phyloP scores from a whole-genome alignment of 768 basidiomycete species.

The Russula sp. region DNA sequence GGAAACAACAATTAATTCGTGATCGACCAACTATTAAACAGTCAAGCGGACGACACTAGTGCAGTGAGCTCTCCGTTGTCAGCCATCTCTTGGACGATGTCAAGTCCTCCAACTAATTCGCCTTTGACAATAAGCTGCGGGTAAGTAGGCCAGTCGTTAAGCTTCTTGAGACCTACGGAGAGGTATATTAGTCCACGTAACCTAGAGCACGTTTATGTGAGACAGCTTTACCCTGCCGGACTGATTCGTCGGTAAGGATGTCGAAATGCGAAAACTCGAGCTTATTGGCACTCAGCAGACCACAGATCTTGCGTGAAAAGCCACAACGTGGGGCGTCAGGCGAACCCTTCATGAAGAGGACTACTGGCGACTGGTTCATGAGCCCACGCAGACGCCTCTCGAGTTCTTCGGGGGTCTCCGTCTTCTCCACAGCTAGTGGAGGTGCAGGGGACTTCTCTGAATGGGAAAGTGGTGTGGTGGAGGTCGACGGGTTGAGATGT shows the following conservation, averaged over 20 bases:
- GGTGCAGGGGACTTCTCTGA: constrained; percentile 37
- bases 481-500: constrained; percentile 35
- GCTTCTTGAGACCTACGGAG: constrained; percentile 42
- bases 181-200: neutral
- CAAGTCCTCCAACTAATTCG: constrained; percentile 91
- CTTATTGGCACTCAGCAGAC: constrained; percentile 39
- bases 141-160: constrained; percentile 60
- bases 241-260: constrained; percentile 50
- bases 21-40: neutral
- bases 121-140: constrained; percentile 74
- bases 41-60: constrained; percentile 19
- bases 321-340: constrained; percentile 56
- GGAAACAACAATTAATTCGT: neutral
- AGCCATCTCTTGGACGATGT: constrained; percentile 86
- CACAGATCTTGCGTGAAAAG: constrained; percentile 52
- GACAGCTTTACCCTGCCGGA: constrained; percentile 35
- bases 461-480: constrained; percentile 38
- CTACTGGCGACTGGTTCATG: constrained; percentile 63
- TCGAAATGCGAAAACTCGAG: constrained; percentile 51
- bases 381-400: constrained; percentile 52
- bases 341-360: constrained; percentile 62
- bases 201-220: neutral
- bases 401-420: constrained; percentile 62
- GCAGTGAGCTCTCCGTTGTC: constrained; percentile 71
- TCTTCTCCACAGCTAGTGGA: constrained; percentile 23